phyloP scores from a whole-genome alignment of 805 yeast genomes.

The Wickerhamiella parazyma region DNA sequence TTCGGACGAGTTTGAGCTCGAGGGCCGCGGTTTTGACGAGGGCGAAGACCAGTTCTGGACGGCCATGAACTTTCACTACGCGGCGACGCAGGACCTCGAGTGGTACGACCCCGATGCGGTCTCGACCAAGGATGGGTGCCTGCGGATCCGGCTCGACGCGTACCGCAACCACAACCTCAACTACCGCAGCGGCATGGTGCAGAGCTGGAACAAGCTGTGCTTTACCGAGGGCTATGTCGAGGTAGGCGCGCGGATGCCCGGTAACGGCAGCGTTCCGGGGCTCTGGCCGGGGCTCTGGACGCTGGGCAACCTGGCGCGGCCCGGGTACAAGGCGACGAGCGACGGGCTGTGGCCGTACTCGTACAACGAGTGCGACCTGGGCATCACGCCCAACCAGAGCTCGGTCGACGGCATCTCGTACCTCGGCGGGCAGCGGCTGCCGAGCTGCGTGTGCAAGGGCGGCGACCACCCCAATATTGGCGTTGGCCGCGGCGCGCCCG shows the following conservation, averaged over 20 bases:
- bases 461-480: constrained; percentile 84
- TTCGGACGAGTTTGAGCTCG: constrained; percentile 81
- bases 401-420: constrained; percentile 79
- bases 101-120: constrained; percentile 94
- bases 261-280: constrained; percentile 64
- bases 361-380: constrained; percentile 79
- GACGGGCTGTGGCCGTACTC: constrained; percentile 95
- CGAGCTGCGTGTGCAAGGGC: constrained; percentile 64
- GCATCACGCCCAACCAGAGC: constrained; percentile 88
- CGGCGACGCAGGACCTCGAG: constrained; percentile 78
- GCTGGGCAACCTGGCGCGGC: constrained; percentile 83
- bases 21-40: constrained; percentile 78
- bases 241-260: constrained; percentile 65
- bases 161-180: constrained; percentile 60
- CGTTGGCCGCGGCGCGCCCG: constrained; percentile 88
- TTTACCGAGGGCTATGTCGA: constrained; percentile 75
- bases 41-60: constrained; percentile 90
- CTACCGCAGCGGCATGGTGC: constrained; percentile 86
- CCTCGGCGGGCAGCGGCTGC: constrained; percentile 71
- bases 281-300: constrained; percentile 97
- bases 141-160: constrained; percentile 64
- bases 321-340: constrained; percentile 75
- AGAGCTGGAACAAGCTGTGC: constrained; percentile 84
- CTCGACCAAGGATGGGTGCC: constrained; percentile 60
- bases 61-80: constrained; percentile 72